phyloP scores from a whole-genome alignment of 768 basidiomycete species.

The Mycena albidolilacea region DNA sequence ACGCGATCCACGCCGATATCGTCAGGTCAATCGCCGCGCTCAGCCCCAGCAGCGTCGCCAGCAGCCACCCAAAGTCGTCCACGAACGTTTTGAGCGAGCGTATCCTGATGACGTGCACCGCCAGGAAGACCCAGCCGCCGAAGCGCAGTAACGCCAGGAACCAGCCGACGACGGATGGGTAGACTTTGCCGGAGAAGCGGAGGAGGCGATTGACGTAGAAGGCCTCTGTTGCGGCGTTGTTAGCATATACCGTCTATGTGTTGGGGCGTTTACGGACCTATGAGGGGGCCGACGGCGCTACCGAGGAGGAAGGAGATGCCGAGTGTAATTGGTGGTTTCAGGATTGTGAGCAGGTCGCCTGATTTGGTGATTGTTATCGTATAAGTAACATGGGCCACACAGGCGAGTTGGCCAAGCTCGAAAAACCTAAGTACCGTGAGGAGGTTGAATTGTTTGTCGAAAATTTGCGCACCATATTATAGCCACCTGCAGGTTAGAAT shows the following conservation, averaged over 20 bases:
- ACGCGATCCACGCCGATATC: slow-evolving; percentile 40
- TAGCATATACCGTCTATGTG: background rate
- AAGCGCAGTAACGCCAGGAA: slow-evolving; percentile 33
- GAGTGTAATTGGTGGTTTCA: slow-evolving; percentile 34
- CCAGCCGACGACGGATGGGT: slow-evolving; percentile 37
- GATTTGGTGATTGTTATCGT: slow-evolving; percentile 34
- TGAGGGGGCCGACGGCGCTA: slow-evolving; percentile 33
- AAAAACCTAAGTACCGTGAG: slow-evolving; percentile 15
- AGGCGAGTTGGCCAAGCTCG: slow-evolving; percentile 37
- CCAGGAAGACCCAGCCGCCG: slow-evolving; percentile 39
- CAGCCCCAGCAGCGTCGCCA: slow-evolving; percentile 36
- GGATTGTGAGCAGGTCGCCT: slow-evolving; percentile 28
- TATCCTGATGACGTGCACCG: slow-evolving; percentile 29
- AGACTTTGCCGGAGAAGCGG: slow-evolving; percentile 34
- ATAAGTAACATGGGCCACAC: slow-evolving; percentile 31
- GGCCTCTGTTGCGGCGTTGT: slow-evolving; percentile 1
- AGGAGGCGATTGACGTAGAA: slow-evolving; percentile 40
- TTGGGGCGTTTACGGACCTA: slow-evolving; percentile 14
- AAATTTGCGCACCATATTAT: slow-evolving; percentile 29
- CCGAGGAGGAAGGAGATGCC: slow-evolving; percentile 36
- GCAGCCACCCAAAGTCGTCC: slow-evolving; percentile 35
- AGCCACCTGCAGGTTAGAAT: slow-evolving; percentile 22
- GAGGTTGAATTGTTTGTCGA: background rate
- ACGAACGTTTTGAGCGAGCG: slow-evolving; percentile 21
- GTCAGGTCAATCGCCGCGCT: slow-evolving; percentile 33